Evolutionary conservation across 257 asterid genomes (phyloP).

Genomic region (Solanum arcanum): DNA sequence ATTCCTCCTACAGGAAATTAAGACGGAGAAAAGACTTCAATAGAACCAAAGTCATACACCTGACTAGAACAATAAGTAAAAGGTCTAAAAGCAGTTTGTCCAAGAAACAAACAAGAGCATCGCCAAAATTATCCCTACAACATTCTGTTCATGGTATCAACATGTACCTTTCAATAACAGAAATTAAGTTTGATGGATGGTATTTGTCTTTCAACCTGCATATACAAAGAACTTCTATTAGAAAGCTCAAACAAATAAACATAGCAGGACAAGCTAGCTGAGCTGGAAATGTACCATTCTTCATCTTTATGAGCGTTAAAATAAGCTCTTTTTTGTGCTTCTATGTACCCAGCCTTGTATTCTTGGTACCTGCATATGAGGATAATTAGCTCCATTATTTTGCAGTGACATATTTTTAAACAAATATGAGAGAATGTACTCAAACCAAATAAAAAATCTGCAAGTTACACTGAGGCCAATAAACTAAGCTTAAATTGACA

Average conservation of each 20-base stretch:
- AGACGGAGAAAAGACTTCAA: neutral
- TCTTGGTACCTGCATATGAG: slow-evolving; percentile 69
- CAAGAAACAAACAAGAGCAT: neutral
- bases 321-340: slow-evolving; percentile 77
- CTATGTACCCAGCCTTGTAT: slow-evolving; percentile 73
- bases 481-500: slow-evolving; percentile 5
- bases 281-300: slow-evolving; percentile 57
- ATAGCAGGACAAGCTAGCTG: neutral
- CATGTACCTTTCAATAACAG: slow-evolving; percentile 78
- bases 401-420: neutral
- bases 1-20: slow-evolving; percentile 54
- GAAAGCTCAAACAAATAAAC: neutral
- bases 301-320: slow-evolving; percentile 84
- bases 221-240: slow-evolving; percentile 9
- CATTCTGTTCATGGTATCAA: neutral
- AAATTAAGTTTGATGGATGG: slow-evolving; percentile 78
- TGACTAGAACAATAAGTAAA: neutral
- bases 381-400: neutral
- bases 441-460: neutral
- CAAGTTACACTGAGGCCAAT: neutral
- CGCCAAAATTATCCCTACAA: neutral
- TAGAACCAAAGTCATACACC: neutral
- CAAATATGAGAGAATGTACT: neutral
- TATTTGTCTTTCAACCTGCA: slow-evolving; percentile 95
- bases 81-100: neutral